Base-by-base conservation (phyloP, 176 grass and related monocot species). In the Thinopyrum elongatum region DNA sequence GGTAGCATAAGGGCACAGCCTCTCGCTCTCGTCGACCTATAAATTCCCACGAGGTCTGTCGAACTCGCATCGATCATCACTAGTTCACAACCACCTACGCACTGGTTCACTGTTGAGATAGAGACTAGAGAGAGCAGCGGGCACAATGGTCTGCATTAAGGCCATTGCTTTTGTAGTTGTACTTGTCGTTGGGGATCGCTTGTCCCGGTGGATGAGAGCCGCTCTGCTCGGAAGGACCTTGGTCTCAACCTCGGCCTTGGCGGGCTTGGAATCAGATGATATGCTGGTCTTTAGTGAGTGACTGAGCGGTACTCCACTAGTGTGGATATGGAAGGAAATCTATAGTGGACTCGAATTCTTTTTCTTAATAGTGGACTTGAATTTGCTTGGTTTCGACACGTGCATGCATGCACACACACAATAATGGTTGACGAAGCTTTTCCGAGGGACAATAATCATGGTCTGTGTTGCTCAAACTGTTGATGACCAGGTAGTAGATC, bases 221-320 rank as follows among this genome's bases (percentile, higher is more conserved):
- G 94, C 49, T 4, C 29, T 16, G 72, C 90, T 55, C 70, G 90
- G 55, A 94, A 92, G 83, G 95, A 88, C 86, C 88, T 97, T 17
- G 90, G 90, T 12, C 16, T 94, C 41, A 84, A 85, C 67, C 75
- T 94, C 4, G 92, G 91, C 1, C 60, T 62, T n/a, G 53, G 47
- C 15, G 90, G 90, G 2, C 22, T 89, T 47, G 92, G 88, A 1
- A 13, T 92, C 11, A n/a, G n/a, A n/a, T n/a, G n/a, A n/a, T n/a
- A n/a, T n/a, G n/a, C n/a, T n/a, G n/a, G n/a, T n/a, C n/a, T n/a
- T n/a, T n/a, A n/a, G n/a, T n/a, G n/a, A n/a, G n/a, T n/a, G n/a
- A n/a, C n/a, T n/a, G n/a, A n/a, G n/a, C n/a, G n/a, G n/a, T n/a
- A n/a, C n/a, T n/a, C n/a, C n/a, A n/a, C n/a, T n/a, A n/a, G n/a